Evolutionary conservation across 202 grass and related monocot species (phyloP).

Genomic region (Schoenoplectus triqueter): DNA sequence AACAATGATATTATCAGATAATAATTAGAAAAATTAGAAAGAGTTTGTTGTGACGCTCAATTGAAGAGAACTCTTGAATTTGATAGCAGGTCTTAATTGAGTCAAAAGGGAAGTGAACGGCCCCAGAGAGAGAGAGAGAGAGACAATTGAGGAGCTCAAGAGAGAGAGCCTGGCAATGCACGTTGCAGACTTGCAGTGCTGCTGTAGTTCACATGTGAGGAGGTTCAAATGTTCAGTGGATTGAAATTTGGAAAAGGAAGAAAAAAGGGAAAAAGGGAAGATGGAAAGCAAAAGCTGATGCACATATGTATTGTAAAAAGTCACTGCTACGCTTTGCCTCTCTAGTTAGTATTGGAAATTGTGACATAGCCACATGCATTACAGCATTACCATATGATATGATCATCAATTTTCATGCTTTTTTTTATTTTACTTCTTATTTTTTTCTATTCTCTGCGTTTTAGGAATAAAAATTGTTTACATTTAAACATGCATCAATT

Average conservation of each 20-base stretch:
- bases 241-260: conserved; percentile 5
- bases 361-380: conserved; percentile 1
- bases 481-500: no score
- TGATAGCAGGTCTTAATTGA: neutral
- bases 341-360: conserved; percentile 30
- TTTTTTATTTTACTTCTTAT: no score
- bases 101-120: neutral
- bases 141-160: neutral
- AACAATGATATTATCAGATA: neutral
- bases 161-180: neutral
- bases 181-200: neutral
- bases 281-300: conserved; percentile 28
- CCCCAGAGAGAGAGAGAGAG: neutral
- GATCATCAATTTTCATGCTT: neutral
- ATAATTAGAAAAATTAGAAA: no score
- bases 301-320: conserved; percentile 22
- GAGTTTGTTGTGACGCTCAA: no score
- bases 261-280: neutral
- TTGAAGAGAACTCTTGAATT: neutral
- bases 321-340: conserved; percentile 17
- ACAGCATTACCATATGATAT: no score
- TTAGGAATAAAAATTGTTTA: no score
- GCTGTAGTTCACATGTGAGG: conserved; percentile 25
- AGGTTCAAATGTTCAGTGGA: conserved; percentile 11
- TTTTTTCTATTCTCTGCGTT: no score